Percentiles rank a stretch among this genome's conserved stretches.
These are phyloP conservation scores for Drechslerella dactyloides DNA, from an alignment of 2,329 filamentous ascomycete genomes.

Conservation along the genomic window DNA sequence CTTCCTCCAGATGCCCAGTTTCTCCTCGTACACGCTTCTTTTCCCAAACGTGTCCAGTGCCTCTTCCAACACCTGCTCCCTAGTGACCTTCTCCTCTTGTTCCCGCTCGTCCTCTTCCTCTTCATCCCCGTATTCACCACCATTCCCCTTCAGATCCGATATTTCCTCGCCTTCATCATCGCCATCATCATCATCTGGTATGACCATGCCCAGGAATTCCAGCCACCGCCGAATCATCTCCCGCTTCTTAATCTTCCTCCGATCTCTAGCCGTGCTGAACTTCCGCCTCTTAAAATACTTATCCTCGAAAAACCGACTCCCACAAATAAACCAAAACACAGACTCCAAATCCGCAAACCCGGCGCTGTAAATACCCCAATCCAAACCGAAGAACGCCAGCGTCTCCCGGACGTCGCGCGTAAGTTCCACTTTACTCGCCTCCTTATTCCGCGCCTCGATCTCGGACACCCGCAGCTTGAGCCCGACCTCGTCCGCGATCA, in stretches of 20 bases:
- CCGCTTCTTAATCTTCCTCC: constrained; percentile 54
- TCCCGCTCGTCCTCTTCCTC: constrained; percentile 12
- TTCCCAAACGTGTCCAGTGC: constrained; percentile 65
- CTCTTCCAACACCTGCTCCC: constrained; percentile 63
- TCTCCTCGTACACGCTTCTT: constrained; percentile 60
- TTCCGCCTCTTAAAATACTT: constrained; percentile 54
- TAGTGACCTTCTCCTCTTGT: constrained; percentile 52
- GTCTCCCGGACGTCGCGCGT: constrained; percentile 65
- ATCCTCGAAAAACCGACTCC: constrained; percentile 67
- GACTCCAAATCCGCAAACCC: constrained; percentile 65
- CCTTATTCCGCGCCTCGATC: constrained; percentile 68
- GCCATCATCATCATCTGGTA: constrained; percentile 17
- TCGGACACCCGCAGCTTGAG: constrained; percentile 72
- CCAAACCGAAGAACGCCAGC: constrained; percentile 70
- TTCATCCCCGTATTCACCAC: background rate
- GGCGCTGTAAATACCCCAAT: constrained; percentile 61
- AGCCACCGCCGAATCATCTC: constrained; percentile 54
- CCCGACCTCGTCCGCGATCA: constrained; percentile 70
- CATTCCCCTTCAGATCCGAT: constrained; percentile 1
- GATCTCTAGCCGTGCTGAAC: constrained; percentile 52
- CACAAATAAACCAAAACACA: constrained; percentile 69
- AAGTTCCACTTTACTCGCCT: constrained; percentile 67
- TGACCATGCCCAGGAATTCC: constrained; percentile 38
- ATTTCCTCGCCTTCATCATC: constrained; percentile 7
- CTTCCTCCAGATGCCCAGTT: constrained; percentile 59